These are phyloP conservation scores for Septoria petroselini DNA, from an alignment of 2,329 filamentous ascomycete genomes.

Conservation along the genomic window DNA sequence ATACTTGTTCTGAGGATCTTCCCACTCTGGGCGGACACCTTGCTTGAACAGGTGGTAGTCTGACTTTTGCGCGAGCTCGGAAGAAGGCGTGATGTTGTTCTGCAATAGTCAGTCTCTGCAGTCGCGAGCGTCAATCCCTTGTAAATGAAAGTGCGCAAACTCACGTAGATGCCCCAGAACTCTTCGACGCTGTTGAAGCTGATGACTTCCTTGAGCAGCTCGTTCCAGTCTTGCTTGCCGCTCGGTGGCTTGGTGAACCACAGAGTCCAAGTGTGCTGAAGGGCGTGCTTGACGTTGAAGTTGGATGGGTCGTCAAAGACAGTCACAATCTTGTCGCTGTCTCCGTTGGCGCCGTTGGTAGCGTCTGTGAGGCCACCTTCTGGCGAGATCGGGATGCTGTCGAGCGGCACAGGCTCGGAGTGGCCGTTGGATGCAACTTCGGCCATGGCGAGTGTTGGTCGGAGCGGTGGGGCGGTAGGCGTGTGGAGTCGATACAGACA, in stretches of 20 bases:
- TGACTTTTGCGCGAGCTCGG: constrained; percentile 92
- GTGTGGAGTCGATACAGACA: neutral
- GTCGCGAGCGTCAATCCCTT: neutral
- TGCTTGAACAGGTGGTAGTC: constrained; percentile 99
- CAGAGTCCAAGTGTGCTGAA: constrained; percentile 96
- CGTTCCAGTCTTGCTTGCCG: constrained; percentile 97
- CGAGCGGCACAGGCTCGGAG: constrained; percentile 49
- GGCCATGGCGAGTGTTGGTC: constrained; percentile 32
- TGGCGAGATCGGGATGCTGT: constrained; percentile 56
- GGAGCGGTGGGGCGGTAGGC: constrained; percentile 3
- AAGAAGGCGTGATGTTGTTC: constrained; percentile 98
- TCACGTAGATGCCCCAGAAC: constrained; percentile 98
- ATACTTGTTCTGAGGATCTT: constrained; percentile 97
- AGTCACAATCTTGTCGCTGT: constrained; percentile 66
- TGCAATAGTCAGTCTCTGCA: constrained; percentile 42
- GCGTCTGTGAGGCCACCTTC: constrained; percentile 47
- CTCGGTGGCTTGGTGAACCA: constrained; percentile 99
- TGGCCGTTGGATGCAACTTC: constrained; percentile 33
- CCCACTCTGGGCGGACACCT: constrained; percentile 96
- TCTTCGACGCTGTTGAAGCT: constrained; percentile 98
- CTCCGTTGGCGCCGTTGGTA: constrained; percentile 46
- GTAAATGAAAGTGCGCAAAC: constrained; percentile 40
- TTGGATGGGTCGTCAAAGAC: constrained; percentile 98
- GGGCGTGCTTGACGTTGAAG: constrained; percentile 98
- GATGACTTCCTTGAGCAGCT: constrained; percentile 96